Conservation (phyloP, 306 rosid genomes). For the Vigna nakashimae region DNA sequence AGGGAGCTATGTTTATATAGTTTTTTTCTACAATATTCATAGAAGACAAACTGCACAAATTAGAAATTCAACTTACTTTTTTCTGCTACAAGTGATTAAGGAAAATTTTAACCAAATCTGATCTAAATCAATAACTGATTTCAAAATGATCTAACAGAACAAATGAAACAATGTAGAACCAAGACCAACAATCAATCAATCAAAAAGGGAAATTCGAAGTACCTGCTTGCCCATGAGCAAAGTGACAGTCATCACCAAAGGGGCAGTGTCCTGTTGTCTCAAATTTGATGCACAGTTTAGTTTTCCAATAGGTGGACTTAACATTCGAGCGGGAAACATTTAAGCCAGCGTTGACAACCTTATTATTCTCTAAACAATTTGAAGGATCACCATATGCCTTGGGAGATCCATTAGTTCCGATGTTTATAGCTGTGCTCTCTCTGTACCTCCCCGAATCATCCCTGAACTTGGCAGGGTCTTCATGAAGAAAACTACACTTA, state of each 20-base stretch:
- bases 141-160: constrained; percentile 22
- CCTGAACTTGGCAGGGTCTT: constrained; percentile 82
- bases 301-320: constrained; percentile 76
- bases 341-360: constrained; percentile 43
- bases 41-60: too few species aligned
- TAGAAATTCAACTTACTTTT: too few species aligned
- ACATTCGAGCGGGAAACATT: constrained; percentile 47
- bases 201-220: constrained; percentile 11
- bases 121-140: constrained; percentile 14
- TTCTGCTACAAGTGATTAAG: background rate
- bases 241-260: constrained; percentile 82
- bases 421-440: constrained; percentile 80
- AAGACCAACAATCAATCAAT: constrained; percentile 14
- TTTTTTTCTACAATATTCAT: too few species aligned
- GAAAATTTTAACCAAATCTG: too few species aligned
- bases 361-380: constrained; percentile 53
- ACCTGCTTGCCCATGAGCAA: constrained; percentile 96
- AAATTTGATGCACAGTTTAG: constrained; percentile 82
- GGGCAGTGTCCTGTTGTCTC: constrained; percentile 78
- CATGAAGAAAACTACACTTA: constrained; percentile 91
- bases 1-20: background rate
- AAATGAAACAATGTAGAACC: constrained; percentile 3
- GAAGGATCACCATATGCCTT: constrained; percentile 51
- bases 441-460: constrained; percentile 71
- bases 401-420: constrained; percentile 68